phyloP scores from a whole-genome alignment of 441 rosid genomes.

The Gossypium gossypioides region DNA sequence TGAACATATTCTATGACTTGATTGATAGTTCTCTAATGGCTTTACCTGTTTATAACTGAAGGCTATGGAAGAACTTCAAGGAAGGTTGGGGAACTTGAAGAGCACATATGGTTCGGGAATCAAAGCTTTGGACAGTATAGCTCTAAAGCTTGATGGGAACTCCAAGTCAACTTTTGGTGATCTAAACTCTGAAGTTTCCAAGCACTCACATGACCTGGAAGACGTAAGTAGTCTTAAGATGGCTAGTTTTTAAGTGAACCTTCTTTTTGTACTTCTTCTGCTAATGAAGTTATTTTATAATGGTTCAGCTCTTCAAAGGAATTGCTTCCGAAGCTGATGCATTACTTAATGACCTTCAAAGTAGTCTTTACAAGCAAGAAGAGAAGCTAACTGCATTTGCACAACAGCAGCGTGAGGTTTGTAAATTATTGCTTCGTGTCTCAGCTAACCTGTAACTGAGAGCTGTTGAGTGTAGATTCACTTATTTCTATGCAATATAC shows the following conservation, averaged over 20 bases:
- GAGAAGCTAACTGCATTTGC: slow-evolving; percentile 71
- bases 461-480: not conserved
- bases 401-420: slow-evolving; percentile 74
- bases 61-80: slow-evolving; percentile 77
- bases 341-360: slow-evolving; percentile 71
- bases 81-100: slow-evolving; percentile 61
- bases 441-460: not conserved
- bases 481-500: slow-evolving; percentile 15
- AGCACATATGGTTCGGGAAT: slow-evolving; percentile 60
- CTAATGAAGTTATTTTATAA: slow-evolving; percentile 9
- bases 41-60: slow-evolving; percentile 24
- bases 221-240: slow-evolving; percentile 41
- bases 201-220: slow-evolving; percentile 71
- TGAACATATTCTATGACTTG: not conserved
- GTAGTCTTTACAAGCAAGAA: slow-evolving; percentile 69
- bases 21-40: slow-evolving; percentile 8
- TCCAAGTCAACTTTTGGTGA: slow-evolving; percentile 59
- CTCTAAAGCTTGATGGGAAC: slow-evolving; percentile 57
- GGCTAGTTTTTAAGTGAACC: not conserved
- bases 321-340: slow-evolving; percentile 87
- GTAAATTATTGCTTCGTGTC: slow-evolving; percentile 9
- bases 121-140: slow-evolving; percentile 63
- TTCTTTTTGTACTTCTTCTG: not conserved
- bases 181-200: slow-evolving; percentile 75
- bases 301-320: slow-evolving; percentile 73